Evolutionary conservation across 192 early-diverging fungal genomes (phyloP).

Genomic region (Rhizophagus sp.): DNA sequence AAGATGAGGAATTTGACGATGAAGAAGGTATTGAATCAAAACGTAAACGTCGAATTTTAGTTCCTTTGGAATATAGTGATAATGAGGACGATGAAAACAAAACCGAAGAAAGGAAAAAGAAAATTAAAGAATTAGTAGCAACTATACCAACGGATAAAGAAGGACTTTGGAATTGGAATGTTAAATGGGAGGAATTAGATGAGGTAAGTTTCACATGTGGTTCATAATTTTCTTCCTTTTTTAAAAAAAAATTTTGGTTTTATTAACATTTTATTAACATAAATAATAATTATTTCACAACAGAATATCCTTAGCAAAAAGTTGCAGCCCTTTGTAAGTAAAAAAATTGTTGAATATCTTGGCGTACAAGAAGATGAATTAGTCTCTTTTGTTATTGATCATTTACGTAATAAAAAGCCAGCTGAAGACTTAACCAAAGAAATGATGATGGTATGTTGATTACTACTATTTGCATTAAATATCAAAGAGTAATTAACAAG

Average conservation of each 20-base stretch:
- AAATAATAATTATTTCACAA: not conserved
- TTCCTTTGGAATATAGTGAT: constrained; percentile 55
- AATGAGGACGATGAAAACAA: constrained; percentile 58
- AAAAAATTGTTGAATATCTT: constrained; percentile 80
- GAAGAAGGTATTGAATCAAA: constrained; percentile 55
- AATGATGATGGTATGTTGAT: constrained; percentile 65
- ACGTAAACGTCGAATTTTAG: constrained; percentile 48
- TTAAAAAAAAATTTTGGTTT: not conserved
- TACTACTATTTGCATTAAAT: not conserved
- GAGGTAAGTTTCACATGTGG: constrained; percentile 50
- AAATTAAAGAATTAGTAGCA: constrained; percentile 66
- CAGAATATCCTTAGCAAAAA: constrained; percentile 61
- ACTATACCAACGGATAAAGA: constrained; percentile 70
- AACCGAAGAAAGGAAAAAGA: constrained; percentile 64
- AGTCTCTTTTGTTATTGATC: constrained; percentile 74
- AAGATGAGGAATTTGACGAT: constrained; percentile 45
- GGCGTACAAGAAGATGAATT: constrained; percentile 81
- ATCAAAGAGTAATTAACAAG: not conserved
- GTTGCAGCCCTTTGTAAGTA: constrained; percentile 71
- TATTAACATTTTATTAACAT: constrained; percentile 33
- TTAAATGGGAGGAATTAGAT: constrained; percentile 78
- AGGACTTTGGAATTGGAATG: constrained; percentile 67
- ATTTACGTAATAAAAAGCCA: constrained; percentile 63
- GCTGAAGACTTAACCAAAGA: constrained; percentile 74
- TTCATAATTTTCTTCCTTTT: not conserved